Conservation (phyloP, 2,329 filamentous ascomycete species). For the Curvularia sp. region DNA sequence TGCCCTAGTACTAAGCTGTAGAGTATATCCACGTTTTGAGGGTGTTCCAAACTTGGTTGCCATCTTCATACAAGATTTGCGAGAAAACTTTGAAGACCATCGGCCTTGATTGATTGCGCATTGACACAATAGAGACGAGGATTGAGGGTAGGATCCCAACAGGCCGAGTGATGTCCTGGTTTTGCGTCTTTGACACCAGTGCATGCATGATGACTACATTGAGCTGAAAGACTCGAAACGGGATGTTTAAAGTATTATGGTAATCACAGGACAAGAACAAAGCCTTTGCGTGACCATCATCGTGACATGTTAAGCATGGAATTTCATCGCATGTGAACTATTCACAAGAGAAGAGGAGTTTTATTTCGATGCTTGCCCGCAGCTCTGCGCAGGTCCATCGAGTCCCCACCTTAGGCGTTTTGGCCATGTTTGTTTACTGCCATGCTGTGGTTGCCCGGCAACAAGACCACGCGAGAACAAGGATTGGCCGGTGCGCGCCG, state of each 20-base stretch:
- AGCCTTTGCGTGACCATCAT: background rate
- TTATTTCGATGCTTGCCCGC: background rate
- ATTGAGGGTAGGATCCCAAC: too few relatives aligned
- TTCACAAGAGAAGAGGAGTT: background rate
- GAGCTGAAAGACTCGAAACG: background rate
- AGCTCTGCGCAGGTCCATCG: background rate
- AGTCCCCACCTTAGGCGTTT: background rate
- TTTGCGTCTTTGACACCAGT: background rate
- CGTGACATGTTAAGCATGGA: background rate
- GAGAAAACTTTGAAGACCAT: background rate
- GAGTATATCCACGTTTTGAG: background rate
- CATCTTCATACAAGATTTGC: background rate
- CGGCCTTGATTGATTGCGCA: too few relatives aligned
- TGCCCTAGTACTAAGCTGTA: background rate
- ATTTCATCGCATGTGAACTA: background rate
- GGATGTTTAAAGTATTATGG: background rate
- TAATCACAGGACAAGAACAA: background rate
- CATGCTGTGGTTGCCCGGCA: constrained; percentile 31
- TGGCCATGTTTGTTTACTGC: constrained; percentile 22
- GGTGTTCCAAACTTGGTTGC: background rate
- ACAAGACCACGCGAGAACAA: constrained; percentile 34
- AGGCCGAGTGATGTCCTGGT: too few relatives aligned
- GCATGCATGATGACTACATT: background rate
- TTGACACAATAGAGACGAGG: too few relatives aligned
- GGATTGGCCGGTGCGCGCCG: constrained; percentile 33